Base-by-base conservation (phyloP, 2,329 filamentous ascomycete species). In the Lasiodiplodia gonubiensis region DNA sequence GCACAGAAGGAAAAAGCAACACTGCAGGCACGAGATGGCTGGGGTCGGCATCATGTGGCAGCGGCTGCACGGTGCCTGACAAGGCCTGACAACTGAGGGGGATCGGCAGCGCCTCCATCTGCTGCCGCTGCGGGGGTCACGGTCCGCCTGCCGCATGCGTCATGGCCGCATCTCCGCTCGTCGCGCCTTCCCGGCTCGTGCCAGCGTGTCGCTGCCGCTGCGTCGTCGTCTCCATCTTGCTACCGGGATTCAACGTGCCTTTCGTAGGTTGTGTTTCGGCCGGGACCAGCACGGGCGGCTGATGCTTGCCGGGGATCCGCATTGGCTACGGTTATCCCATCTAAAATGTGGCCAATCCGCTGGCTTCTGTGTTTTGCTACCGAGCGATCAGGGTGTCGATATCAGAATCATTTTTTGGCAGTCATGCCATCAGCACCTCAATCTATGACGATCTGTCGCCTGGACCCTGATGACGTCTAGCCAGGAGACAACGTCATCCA, bases 381-480 rank as follows among this genome's bases (percentile, higher is more conserved):
- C 23, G 18, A 39, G 30, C 16, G 16, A 8, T 8, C n/a, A 7
- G 14, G 48, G 23, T 60, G 55, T 33, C 55, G 30, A 33, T 33
- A 33, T 33, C 30, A 33, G 30, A 48, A 21, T 25, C 16, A 48
- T 33, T 7, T 14, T n/a, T 23, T 49, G 42, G n/a, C 57, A 48
- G 42, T 18, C 30, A n/a, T 61, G 27, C 25, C 25, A 18, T 27
- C 16, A 7, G 23, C 16, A 18, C 21, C 57, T 33, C 30, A 33
- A 18, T n/a, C 42, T 21, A 51, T 39, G 59, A 54, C 61, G 61
- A 64, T 64, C 61, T n/a, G 33, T 27, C 33, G 46, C 8, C 60
- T 52, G 60, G 60, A 64, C 60, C 60, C 60, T 64, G 48, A 64
- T 64, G 61, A 64, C 61, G 61, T 64, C 35, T 54, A 16, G 14